Evolutionary conservation across 2,329 filamentous ascomycete genomes (phyloP).

Genomic region (Ceratocystis eucalypticola): DNA sequence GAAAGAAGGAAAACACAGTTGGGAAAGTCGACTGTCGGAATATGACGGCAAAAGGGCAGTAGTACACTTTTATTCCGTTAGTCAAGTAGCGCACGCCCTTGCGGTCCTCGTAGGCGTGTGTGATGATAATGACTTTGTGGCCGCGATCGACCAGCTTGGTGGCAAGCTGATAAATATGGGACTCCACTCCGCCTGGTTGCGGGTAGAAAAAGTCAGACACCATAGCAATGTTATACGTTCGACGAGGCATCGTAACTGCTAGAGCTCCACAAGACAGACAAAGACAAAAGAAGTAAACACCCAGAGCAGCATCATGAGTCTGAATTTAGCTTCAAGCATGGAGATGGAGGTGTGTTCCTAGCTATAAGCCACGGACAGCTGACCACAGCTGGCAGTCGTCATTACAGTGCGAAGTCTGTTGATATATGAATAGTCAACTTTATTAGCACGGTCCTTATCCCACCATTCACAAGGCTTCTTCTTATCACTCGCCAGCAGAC

Average conservation of each 20-base stretch:
- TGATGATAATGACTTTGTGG: slow-evolving; percentile 96
- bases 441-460: neutral
- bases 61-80: slow-evolving; percentile 95
- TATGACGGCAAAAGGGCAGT: slow-evolving; percentile 90
- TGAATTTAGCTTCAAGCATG: neutral
- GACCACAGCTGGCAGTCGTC: neutral
- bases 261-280: neutral
- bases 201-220: slow-evolving; percentile 99
- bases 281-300: neutral
- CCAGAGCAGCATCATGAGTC: neutral
- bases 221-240: slow-evolving; percentile 66
- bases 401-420: neutral
- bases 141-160: slow-evolving; percentile 93
- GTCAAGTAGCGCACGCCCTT: slow-evolving; percentile 90
- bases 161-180: slow-evolving; percentile 95
- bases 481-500: neutral
- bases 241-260: slow-evolving; percentile 35
- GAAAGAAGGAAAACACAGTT: slow-evolving; percentile 97
- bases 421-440: neutral
- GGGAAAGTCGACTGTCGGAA: slow-evolving; percentile 89
- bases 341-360: neutral
- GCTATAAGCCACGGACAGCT: neutral
- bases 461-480: neutral
- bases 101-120: slow-evolving; percentile 81
- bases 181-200: slow-evolving; percentile 90